Conservation (phyloP, 768 basidiomycete species). For the Postia placenta region DNA sequence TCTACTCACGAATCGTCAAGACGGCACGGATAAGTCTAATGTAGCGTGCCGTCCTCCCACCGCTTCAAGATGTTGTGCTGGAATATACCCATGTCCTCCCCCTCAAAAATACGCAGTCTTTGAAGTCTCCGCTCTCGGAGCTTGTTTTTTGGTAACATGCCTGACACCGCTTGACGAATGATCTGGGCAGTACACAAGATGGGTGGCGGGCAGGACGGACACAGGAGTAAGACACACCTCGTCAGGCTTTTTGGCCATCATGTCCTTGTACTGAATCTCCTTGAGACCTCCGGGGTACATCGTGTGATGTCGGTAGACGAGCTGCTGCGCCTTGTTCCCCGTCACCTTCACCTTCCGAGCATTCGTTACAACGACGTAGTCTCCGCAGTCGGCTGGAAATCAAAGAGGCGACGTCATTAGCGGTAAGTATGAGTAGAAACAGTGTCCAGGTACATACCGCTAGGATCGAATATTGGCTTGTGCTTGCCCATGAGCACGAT, state of each 20-base stretch:
- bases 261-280: constrained; percentile 76
- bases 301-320: constrained; percentile 83
- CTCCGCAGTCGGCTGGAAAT: constrained; percentile 83
- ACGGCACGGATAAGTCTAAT: constrained; percentile 3
- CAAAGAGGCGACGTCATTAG: neutral
- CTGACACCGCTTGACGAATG: constrained; percentile 91
- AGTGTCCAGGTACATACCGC: constrained; percentile 45
- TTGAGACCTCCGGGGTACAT: constrained; percentile 94
- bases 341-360: constrained; percentile 79
- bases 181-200: constrained; percentile 48
- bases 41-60: constrained; percentile 76
- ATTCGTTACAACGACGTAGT: constrained; percentile 96
- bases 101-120: constrained; percentile 84
- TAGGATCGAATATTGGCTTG: constrained; percentile 94
- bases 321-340: constrained; percentile 82
- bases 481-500: constrained; percentile 98
- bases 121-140: constrained; percentile 85
- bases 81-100: constrained; percentile 69
- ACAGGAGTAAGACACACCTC: constrained; percentile 51
- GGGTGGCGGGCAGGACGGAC: neutral
- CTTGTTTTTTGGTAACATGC: constrained; percentile 99
- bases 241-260: constrained; percentile 85
- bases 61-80: constrained; percentile 72
- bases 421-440: neutral
- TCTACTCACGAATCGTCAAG: neutral